phyloP scores from a whole-genome alignment of 805 yeast species.

The Candida taoyuanica region DNA sequence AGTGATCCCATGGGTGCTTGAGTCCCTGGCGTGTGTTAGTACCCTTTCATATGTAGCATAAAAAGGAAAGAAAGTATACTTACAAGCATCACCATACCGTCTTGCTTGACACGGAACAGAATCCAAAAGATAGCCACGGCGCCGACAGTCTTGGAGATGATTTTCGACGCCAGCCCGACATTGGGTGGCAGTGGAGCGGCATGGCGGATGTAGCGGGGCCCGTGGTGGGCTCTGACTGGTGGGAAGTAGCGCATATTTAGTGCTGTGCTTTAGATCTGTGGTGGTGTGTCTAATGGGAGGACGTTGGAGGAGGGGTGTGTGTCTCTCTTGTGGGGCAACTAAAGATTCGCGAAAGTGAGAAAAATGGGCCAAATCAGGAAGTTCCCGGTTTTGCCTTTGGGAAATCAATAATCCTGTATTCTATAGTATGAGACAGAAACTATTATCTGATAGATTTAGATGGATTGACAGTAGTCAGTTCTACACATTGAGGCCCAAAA shows the following conservation, averaged over 20 bases:
- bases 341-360: background rate
- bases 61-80: conserved; percentile 6
- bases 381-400: no score
- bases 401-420: no score
- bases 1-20: conserved; percentile 41
- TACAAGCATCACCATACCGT: conserved; percentile 56
- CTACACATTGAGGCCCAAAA: no score
- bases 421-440: no score
- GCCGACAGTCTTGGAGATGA: conserved; percentile 65
- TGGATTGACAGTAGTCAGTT: no score
- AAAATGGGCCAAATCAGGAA: no score
- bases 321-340: background rate
- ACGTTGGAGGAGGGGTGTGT: background rate
- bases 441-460: no score
- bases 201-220: conserved; percentile 36
- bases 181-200: conserved; percentile 66
- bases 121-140: conserved; percentile 91
- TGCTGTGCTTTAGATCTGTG: background rate
- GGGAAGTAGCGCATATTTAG: conserved; percentile 14
- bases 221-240: conserved; percentile 13
- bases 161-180: conserved; percentile 50
- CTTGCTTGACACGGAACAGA: conserved; percentile 73
- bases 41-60: no score
- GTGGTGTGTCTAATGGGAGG: background rate
- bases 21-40: no score